A percentile compares a stretch with the other conserved stretches of the same genome.
These are phyloP conservation scores for Solanum etuberosum DNA, from an alignment of 257 asterid species.

Conservation along the genomic window DNA sequence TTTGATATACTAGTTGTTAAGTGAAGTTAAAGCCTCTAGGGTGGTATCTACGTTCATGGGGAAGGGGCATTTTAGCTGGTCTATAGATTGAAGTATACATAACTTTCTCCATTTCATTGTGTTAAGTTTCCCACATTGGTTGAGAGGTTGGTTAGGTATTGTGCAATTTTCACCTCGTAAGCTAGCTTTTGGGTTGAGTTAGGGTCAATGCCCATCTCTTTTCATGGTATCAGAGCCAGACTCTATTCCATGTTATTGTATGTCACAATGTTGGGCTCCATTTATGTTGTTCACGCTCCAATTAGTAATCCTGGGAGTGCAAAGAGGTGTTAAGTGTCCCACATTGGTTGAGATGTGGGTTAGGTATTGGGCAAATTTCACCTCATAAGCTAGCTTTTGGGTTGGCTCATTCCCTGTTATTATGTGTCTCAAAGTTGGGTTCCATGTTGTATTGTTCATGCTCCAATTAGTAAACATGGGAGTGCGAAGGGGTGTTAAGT, in stretches of 20 bases:
- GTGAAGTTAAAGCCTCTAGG: background rate
- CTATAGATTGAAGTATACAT: background rate
- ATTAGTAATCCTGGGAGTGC: background rate
- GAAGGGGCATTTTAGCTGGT: background rate
- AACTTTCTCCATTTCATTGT: background rate
- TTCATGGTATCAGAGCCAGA: background rate
- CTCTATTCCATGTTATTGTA: background rate
- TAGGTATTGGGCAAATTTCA: background rate
- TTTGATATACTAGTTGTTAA: background rate
- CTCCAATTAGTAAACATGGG: background rate
- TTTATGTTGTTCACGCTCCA: background rate
- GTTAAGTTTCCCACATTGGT: background rate
- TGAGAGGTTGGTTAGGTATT: background rate
- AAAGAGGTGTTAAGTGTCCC: background rate
- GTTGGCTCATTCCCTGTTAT: background rate
- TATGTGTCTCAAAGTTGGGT: background rate
- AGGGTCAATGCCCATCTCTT: background rate
- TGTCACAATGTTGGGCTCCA: background rate
- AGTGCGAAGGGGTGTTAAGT: background rate
- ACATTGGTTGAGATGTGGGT: background rate
- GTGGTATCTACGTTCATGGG: too few relatives aligned
- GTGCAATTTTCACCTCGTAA: background rate
- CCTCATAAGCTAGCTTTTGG: background rate
- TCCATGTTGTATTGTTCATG: background rate
- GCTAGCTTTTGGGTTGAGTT: background rate